Evolutionary conservation across 2,329 filamentous ascomycete species (phyloP).

Genomic region (Metarhizium sp.): DNA sequence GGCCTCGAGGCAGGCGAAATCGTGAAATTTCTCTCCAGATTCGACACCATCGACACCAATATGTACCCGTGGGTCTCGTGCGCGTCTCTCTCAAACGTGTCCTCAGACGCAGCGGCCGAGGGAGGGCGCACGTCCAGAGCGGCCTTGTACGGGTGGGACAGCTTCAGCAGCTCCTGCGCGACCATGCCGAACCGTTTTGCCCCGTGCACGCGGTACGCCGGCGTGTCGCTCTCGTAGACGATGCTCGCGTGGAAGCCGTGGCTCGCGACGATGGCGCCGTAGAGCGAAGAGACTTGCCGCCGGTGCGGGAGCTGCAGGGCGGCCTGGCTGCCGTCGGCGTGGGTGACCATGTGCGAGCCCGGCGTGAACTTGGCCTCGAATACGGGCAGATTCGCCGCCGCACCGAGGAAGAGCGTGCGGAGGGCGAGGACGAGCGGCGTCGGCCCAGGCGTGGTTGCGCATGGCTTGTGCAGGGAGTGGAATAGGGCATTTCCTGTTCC

Average conservation of each 20-base stretch:
- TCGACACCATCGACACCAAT: slow-evolving; percentile 66
- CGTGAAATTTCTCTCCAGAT: slow-evolving; percentile 70
- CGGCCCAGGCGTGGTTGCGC: slow-evolving; percentile 30
- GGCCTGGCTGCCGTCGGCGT: slow-evolving; percentile 10
- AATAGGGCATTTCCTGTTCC: slow-evolving; percentile 59
- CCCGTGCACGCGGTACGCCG: slow-evolving; percentile 69
- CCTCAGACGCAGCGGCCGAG: slow-evolving; percentile 1
- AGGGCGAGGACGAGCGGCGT: slow-evolving; percentile 40
- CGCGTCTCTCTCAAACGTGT: slow-evolving; percentile 15
- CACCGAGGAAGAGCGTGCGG: slow-evolving; percentile 51
- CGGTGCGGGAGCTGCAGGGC: slow-evolving; percentile 13
- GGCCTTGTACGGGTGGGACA: slow-evolving; percentile 41
- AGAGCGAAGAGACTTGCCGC: slow-evolving; percentile 33
- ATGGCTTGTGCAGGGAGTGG: slow-evolving; percentile 51
- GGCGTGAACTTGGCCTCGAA: slow-evolving; percentile 55
- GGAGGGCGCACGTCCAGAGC: slow-evolving; percentile 24
- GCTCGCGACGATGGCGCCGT: slow-evolving; percentile 77
- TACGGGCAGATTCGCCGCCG: slow-evolving; percentile 44
- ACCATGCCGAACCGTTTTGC: slow-evolving; percentile 76
- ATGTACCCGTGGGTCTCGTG: slow-evolving; percentile 61
- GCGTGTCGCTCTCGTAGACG: slow-evolving; percentile 84
- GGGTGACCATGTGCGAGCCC: slow-evolving; percentile 40
- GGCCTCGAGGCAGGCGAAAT: slow-evolving; percentile 68
- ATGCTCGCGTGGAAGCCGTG: slow-evolving; percentile 86
- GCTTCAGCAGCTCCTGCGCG: slow-evolving; percentile 60